phyloP scores from a whole-genome alignment of 2,329 filamentous ascomycete species.

The Coniochaeta sp. region DNA sequence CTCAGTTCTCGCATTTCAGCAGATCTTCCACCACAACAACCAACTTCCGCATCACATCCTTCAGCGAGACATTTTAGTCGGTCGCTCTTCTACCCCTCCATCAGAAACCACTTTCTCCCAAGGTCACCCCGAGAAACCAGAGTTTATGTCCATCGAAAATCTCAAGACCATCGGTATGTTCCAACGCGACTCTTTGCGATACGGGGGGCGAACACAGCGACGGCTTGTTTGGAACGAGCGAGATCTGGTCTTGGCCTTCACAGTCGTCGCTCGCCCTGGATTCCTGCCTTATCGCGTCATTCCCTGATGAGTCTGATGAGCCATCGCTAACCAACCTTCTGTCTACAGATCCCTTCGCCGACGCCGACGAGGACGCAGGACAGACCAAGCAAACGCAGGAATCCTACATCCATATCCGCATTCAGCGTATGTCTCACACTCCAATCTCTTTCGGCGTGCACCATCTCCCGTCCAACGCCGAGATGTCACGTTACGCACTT shows the following conservation, averaged over 20 bases:
- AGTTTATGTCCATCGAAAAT: slow-evolving; percentile 99
- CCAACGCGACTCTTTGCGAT: not conserved
- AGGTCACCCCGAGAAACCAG: slow-evolving; percentile 57
- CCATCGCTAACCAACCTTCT: slow-evolving; percentile 18
- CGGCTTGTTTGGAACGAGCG: not conserved
- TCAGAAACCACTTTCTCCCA: slow-evolving; percentile 46
- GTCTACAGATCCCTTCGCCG: slow-evolving; percentile 93
- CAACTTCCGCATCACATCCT: slow-evolving; percentile 10
- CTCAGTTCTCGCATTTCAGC: not conserved
- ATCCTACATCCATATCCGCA: slow-evolving; percentile 94
- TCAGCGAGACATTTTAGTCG: slow-evolving; percentile 46
- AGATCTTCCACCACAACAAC: not conserved
- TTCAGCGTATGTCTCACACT: slow-evolving; percentile 71
- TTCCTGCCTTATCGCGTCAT: not conserved
- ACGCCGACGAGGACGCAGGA: slow-evolving; percentile 99
- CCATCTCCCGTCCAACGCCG: not conserved
- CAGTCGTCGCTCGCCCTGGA: not conserved
- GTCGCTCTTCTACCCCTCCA: slow-evolving; percentile 34
- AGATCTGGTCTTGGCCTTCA: not conserved
- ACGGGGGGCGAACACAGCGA: too few relatives aligned
- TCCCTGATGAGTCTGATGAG: too few relatives aligned
- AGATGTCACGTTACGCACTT: not conserved
- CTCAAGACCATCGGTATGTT: slow-evolving; percentile 87
- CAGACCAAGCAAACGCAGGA: slow-evolving; percentile 93
- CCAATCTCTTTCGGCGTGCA: not conserved